phyloP scores from a whole-genome alignment of 768 basidiomycete genomes.

The Calvatia gigantea region DNA sequence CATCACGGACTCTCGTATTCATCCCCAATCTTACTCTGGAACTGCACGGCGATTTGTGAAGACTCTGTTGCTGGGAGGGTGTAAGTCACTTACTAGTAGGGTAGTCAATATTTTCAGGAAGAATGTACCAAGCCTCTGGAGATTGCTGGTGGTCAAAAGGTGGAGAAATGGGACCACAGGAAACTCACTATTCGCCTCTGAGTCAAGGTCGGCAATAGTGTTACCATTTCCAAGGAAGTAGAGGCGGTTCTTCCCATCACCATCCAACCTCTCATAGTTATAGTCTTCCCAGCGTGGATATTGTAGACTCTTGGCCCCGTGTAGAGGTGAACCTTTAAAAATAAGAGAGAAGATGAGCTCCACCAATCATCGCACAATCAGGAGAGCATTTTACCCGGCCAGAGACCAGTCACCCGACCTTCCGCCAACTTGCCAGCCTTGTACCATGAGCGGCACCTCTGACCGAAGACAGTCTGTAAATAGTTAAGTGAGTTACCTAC shows the following conservation, averaged over 20 bases:
- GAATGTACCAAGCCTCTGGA: constrained; percentile 46
- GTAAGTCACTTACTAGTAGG: constrained; percentile 34
- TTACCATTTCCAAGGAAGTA: constrained; percentile 63
- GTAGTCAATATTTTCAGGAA: constrained; percentile 36
- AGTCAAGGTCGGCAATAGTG: constrained; percentile 44
- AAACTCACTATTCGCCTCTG: constrained; percentile 28
- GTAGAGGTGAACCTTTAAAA: constrained; percentile 46
- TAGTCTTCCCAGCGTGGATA: constrained; percentile 68
- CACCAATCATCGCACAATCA: background rate
- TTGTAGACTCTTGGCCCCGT: constrained; percentile 43
- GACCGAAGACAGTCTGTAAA: constrained; percentile 52
- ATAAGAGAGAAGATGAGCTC: background rate
- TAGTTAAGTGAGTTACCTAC: constrained; percentile 1
- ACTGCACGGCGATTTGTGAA: background rate
- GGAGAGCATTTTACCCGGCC: constrained; percentile 43
- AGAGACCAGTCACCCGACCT: constrained; percentile 54
- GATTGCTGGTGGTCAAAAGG: background rate
- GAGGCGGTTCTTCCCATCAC: constrained; percentile 40
- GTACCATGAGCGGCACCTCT: constrained; percentile 63
- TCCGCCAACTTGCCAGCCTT: constrained; percentile 51
- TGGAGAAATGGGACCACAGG: background rate
- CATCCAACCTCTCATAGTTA: constrained; percentile 44
- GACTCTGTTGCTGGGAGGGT: background rate
- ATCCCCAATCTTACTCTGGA: background rate
- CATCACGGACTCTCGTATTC: too few relatives aligned